These are phyloP conservation scores for Purshia tridentata DNA, from an alignment of 306 rosid genomes.

Conservation along the genomic window DNA sequence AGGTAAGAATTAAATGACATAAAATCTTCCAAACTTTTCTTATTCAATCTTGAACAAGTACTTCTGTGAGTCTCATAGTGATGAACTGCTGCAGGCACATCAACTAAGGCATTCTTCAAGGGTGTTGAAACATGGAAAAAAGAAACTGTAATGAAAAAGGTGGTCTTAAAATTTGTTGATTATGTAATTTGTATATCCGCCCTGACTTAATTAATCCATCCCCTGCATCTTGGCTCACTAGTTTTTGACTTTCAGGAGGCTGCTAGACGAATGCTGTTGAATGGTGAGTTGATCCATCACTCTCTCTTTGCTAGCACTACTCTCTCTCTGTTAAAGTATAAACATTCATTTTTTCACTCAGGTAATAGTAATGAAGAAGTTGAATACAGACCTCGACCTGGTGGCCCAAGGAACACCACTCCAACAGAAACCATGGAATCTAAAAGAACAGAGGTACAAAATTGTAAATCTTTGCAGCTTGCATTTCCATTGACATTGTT, in stretches of 20 bases:
- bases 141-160: conserved; percentile 77
- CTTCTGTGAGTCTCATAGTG: neutral
- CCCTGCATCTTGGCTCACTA: neutral
- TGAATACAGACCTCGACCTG: conserved; percentile 51
- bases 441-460: conserved; percentile 30
- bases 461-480: neutral
- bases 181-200: neutral
- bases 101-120: conserved; percentile 68
- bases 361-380: conserved; percentile 44
- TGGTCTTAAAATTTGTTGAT: neutral
- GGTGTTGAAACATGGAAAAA: conserved; percentile 79
- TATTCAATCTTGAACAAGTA: neutral
- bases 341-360: conserved; percentile 9
- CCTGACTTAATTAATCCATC: neutral
- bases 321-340: neutral
- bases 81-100: conserved; percentile 50
- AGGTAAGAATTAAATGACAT: conserved; percentile 33
- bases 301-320: neutral
- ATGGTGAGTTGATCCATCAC: conserved; percentile 39
- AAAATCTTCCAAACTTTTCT: neutral
- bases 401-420: conserved; percentile 30
- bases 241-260: conserved; percentile 53
- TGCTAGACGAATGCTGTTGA: conserved; percentile 41
- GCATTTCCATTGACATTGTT: neutral
- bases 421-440: conserved; percentile 29